Conservation (phyloP, 2,329 filamentous ascomycete species). For the Phialemonium atrogriseum region DNA sequence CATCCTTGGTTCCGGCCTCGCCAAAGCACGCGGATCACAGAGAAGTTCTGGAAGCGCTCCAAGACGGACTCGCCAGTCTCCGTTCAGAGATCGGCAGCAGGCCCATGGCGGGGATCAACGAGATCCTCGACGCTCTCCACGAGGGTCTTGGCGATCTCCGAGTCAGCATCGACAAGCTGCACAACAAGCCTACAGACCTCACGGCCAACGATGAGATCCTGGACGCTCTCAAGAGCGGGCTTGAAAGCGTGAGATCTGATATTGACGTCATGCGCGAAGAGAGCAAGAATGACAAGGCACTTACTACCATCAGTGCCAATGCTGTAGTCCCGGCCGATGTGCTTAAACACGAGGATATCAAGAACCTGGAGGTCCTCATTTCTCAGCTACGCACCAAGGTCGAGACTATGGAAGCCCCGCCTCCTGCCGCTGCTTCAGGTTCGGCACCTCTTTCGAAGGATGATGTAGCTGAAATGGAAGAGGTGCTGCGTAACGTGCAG, state of each 20-base stretch:
- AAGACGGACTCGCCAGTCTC: slow-evolving; percentile 65
- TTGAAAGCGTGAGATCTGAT: slow-evolving; percentile 67
- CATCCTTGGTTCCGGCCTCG: slow-evolving; percentile 54
- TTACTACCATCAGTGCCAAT: slow-evolving; percentile 42
- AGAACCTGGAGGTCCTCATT: slow-evolving; percentile 77
- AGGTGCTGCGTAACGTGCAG: slow-evolving; percentile 38
- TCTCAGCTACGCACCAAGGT: slow-evolving; percentile 77
- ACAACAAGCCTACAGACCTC: slow-evolving; percentile 72
- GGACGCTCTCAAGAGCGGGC: slow-evolving; percentile 75
- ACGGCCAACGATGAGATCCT: slow-evolving; percentile 85
- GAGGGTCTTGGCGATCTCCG: slow-evolving; percentile 77
- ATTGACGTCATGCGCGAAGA: slow-evolving; percentile 68
- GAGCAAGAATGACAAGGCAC: slow-evolving; percentile 36
- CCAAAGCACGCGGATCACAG: slow-evolving; percentile 35
- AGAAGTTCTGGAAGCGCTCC: slow-evolving; percentile 64
- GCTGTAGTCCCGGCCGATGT: slow-evolving; percentile 42
- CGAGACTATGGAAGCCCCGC: slow-evolving; percentile 60
- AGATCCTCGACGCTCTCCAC: slow-evolving; percentile 82
- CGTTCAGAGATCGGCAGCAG: slow-evolving; percentile 64
- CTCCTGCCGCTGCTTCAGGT: slow-evolving; percentile 29
- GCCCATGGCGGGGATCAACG: slow-evolving; percentile 64
- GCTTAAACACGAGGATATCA: slow-evolving; percentile 65
- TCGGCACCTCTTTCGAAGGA: slow-evolving; percentile 16
- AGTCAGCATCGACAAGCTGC: slow-evolving; percentile 65
- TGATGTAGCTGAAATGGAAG: slow-evolving; percentile 33